Percentiles rank a stretch among this genome's conserved stretches.
phyloP scores from a whole-genome alignment of 78 protist genomes.

The Andalucia godoyi region DNA sequence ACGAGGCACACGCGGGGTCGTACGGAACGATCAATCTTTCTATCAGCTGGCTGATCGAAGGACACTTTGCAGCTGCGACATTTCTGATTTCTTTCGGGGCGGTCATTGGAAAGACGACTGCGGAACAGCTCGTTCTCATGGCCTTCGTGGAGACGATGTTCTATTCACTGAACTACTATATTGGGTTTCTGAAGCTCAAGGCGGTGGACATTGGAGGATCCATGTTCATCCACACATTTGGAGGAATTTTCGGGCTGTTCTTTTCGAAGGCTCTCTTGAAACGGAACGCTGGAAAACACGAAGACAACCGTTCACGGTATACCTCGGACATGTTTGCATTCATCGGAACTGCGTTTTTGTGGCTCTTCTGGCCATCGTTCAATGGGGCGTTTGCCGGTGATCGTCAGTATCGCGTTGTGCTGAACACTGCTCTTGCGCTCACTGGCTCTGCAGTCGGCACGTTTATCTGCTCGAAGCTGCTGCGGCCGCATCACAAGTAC shows the following conservation, averaged over 20 bases:
- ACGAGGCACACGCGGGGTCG: conserved; percentile 21
- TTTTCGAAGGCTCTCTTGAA: neutral
- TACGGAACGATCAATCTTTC: neutral
- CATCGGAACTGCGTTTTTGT: conserved; percentile 77
- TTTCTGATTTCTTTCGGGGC: conserved; percentile 88
- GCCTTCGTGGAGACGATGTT: conserved; percentile 55
- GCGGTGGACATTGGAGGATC: conserved; percentile 83
- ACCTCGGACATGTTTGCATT: conserved; percentile 67
- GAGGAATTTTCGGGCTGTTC: conserved; percentile 80
- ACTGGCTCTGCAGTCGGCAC: neutral
- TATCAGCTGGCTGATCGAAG: conserved; percentile 23
- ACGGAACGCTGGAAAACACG: neutral
- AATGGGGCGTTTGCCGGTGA: conserved; percentile 65
- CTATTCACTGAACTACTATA: conserved; percentile 46
- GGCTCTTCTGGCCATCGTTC: conserved; percentile 87
- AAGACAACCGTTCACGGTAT: neutral
- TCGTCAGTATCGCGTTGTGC: neutral
- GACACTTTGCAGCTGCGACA: conserved; percentile 69
- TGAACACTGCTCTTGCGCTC: neutral
- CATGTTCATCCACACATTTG: conserved; percentile 80
- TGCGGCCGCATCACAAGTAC: conserved; percentile 11
- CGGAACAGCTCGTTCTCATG: conserved; percentile 55
- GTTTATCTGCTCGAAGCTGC: neutral
- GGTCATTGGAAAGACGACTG: conserved; percentile 63
- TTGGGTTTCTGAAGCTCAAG: conserved; percentile 15